Evolutionary conservation across 164 flowering plant species (phyloP).

Genomic region (Cinnamomum chago): DNA sequence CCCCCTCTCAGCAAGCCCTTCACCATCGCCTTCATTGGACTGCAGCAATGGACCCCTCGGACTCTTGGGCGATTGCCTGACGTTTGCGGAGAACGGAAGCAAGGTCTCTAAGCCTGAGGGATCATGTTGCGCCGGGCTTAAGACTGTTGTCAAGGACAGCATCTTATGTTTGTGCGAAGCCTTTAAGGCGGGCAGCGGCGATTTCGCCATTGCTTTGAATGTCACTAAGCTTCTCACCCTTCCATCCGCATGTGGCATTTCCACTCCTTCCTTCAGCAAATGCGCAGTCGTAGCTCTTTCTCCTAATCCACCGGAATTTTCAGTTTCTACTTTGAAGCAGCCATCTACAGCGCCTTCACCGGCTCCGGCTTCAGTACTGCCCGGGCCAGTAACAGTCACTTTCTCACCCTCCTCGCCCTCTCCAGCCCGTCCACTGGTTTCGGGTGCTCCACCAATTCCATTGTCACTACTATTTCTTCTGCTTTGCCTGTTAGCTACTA

Average conservation of each 20-base stretch:
- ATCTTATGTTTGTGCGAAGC: slow-evolving; percentile 45
- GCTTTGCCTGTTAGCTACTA: background rate
- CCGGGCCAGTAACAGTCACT: no score
- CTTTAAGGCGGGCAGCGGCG: slow-evolving; percentile 31
- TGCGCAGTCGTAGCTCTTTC: slow-evolving; percentile 13
- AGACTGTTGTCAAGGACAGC: slow-evolving; percentile 36
- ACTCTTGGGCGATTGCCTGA: slow-evolving; percentile 42
- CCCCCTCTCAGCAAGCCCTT: background rate
- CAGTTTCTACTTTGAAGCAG: background rate
- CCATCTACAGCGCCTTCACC: background rate
- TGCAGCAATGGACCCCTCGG: slow-evolving; percentile 29
- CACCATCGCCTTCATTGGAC: slow-evolving; percentile 39
- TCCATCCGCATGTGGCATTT: slow-evolving; percentile 45
- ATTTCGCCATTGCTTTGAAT: slow-evolving; percentile 41
- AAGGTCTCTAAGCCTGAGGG: slow-evolving; percentile 36
- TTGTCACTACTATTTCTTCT: background rate
- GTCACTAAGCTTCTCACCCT: slow-evolving; percentile 41
- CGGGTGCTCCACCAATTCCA: background rate
- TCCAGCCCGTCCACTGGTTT: background rate
- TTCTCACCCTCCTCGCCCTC: background rate
- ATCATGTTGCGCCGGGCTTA: slow-evolving; percentile 49
- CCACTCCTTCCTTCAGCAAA: slow-evolving; percentile 34
- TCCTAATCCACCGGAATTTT: background rate
- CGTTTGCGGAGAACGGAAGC: slow-evolving; percentile 38
- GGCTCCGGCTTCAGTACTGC: background rate